Conservation (phyloP, 2,329 filamentous ascomycete genomes). For the Ophiosphaerella narmari region DNA sequence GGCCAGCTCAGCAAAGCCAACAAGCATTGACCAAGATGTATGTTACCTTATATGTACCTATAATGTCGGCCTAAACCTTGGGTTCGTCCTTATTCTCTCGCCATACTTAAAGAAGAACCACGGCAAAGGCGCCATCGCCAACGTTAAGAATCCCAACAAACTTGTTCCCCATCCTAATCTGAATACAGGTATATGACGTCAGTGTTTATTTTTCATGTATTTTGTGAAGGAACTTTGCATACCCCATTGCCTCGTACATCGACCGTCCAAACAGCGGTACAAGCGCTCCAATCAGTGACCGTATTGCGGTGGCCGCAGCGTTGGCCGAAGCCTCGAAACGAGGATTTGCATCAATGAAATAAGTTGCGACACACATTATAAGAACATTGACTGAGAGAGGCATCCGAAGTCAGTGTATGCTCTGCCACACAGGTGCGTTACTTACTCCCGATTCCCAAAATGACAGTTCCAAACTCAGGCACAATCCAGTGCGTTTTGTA, state of each 20-base stretch:
- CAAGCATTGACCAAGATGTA: no score
- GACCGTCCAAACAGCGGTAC: slow-evolving; percentile 61
- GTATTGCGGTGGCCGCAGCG: slow-evolving; percentile 61
- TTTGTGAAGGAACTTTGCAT: no score
- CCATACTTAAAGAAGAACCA: slow-evolving; percentile 51
- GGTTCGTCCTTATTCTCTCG: slow-evolving; percentile 49
- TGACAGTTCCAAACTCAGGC: slow-evolving; percentile 38
- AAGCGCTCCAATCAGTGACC: slow-evolving; percentile 59
- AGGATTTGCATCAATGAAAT: slow-evolving; percentile 64
- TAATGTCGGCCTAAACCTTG: slow-evolving; percentile 21
- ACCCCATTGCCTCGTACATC: slow-evolving; percentile 62
- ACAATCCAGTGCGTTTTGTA: slow-evolving; percentile 58
- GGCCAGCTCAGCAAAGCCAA: no score
- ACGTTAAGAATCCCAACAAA: slow-evolving; percentile 56
- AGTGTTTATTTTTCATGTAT: no score
- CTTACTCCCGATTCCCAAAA: slow-evolving; percentile 10
- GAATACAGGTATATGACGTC: no score
- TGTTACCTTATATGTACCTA: neutral
- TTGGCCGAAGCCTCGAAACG: slow-evolving; percentile 52
- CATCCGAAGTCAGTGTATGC: no score
- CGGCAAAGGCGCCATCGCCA: slow-evolving; percentile 50
- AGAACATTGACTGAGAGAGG: slow-evolving; percentile 3
- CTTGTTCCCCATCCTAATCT: slow-evolving; percentile 61
- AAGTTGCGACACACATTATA: slow-evolving; percentile 51
- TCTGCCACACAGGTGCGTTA: no score